A percentile compares a stretch with the other conserved stretches of the same genome.
These are phyloP conservation scores for Osmanthus fragrans DNA, from an alignment of 257 asterid genomes.

Conservation along the genomic window DNA sequence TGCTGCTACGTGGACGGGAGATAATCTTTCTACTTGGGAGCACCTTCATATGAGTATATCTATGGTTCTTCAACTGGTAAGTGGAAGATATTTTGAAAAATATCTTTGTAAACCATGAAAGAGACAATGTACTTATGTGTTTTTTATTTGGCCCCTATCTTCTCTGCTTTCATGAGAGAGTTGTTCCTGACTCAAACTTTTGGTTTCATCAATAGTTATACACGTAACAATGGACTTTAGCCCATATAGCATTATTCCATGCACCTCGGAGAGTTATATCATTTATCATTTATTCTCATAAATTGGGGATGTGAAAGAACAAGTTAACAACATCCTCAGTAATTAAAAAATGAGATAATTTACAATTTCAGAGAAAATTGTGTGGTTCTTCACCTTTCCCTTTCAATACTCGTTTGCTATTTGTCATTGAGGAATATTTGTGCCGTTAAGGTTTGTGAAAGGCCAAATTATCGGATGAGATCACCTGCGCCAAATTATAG, in stretches of 20 bases:
- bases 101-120: not conserved
- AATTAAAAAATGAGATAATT: too few relatives aligned
- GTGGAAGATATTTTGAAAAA: slow-evolving; percentile 15
- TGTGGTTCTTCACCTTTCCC: too few relatives aligned
- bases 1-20: slow-evolving; percentile 99
- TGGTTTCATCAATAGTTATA: not conserved
- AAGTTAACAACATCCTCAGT: too few relatives aligned
- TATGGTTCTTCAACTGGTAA: slow-evolving; percentile 92
- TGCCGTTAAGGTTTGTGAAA: too few relatives aligned
- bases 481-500: not conserved
- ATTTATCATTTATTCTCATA: too few relatives aligned
- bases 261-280: too few relatives aligned
- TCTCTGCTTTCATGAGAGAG: not conserved
- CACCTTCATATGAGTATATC: slow-evolving; percentile 96
- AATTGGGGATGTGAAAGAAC: too few relatives aligned
- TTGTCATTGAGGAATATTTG: too few relatives aligned
- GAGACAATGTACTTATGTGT: not conserved
- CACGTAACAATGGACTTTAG: not conserved
- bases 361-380: too few relatives aligned
- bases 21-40: slow-evolving; percentile 95
- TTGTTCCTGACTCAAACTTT: not conserved
- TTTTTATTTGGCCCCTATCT: not conserved
- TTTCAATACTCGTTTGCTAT: too few relatives aligned
- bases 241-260: not conserved
- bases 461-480: too few relatives aligned